phyloP scores from a whole-genome alignment of 2,329 filamentous ascomycete genomes.

The Aspergillus neotritici region DNA sequence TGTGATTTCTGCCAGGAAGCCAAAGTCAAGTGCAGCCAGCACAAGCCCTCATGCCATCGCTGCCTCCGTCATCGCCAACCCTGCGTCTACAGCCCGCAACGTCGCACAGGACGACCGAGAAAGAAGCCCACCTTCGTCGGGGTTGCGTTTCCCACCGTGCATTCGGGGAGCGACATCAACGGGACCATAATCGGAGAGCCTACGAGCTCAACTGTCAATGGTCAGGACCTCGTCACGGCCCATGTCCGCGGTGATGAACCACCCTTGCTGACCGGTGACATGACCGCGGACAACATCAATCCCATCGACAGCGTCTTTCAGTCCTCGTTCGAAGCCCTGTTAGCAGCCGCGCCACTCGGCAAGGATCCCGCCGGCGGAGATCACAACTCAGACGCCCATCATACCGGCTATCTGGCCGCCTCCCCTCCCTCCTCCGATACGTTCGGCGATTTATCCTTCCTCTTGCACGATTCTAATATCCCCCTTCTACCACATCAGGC shows the following conservation, averaged over 20 bases:
- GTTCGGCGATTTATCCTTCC: slow-evolving; percentile 1
- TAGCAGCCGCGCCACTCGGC: background rate
- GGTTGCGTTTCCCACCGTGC: background rate
- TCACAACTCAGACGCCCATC: background rate
- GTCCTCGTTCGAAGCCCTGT: slow-evolving; percentile 1
- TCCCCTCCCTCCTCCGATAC: background rate
- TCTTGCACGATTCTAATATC: background rate
- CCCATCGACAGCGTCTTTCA: slow-evolving; percentile 1
- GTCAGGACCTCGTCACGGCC: slow-evolving; percentile 2
- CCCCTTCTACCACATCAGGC: background rate
- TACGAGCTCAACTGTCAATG: background rate
- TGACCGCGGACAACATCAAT: background rate
- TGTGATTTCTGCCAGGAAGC: slow-evolving; percentile 6
- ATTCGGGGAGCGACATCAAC: background rate
- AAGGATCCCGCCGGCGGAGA: background rate
- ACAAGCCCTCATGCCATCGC: slow-evolving; percentile 8
- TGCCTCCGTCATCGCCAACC: slow-evolving; percentile 5
- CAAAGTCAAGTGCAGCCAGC: slow-evolving; percentile 10
- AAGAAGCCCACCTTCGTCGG: slow-evolving; percentile 1
- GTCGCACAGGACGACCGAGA: slow-evolving; percentile 3
- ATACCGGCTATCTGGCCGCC: background rate
- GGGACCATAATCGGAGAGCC: background rate
- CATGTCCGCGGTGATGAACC: slow-evolving; percentile 1
- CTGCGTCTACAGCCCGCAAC: slow-evolving; percentile 7
- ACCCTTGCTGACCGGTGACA: background rate